Evolutionary conservation across 495 filamentous ascomycete species (phyloP).

Genomic region (Aspergillus panamensis): DNA sequence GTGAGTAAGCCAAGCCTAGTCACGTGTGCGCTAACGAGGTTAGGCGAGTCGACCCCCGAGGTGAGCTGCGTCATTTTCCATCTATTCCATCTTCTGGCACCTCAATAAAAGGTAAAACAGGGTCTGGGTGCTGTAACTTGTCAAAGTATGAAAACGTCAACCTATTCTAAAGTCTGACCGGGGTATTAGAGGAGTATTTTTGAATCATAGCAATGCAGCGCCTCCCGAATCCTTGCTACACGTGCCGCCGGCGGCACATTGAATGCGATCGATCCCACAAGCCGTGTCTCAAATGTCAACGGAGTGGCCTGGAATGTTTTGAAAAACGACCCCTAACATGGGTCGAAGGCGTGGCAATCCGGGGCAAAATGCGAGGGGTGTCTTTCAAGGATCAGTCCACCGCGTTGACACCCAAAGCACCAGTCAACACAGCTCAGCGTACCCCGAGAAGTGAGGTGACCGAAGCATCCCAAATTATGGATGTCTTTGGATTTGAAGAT

Average conservation of each 20-base stretch:
- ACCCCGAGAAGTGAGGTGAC: not conserved
- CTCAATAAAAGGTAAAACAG: too few species aligned
- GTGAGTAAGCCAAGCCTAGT: too few species aligned
- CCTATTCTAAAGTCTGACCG: too few species aligned
- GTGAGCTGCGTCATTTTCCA: too few species aligned
- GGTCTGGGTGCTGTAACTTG: too few species aligned
- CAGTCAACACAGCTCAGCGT: not conserved
- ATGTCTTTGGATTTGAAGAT: too few species aligned
- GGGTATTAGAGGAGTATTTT: too few species aligned
- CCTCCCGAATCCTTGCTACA: conserved; percentile 37
- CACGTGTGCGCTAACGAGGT: too few species aligned
- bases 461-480: not conserved
- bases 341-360: conserved; percentile 37
- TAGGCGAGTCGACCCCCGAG: too few species aligned
- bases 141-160: too few species aligned
- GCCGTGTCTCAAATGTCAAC: conserved; percentile 32
- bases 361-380: conserved; percentile 35
- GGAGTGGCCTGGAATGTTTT: conserved; percentile 45
- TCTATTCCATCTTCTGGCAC: too few species aligned
- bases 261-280: conserved; percentile 44
- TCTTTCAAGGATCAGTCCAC: conserved; percentile 19
- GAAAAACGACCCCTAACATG: conserved; percentile 47
- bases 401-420: not conserved
- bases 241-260: conserved; percentile 50
- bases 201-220: not conserved